Conservation (phyloP, 2,329 filamentous ascomycete species). For the Pyricularia sp. region DNA sequence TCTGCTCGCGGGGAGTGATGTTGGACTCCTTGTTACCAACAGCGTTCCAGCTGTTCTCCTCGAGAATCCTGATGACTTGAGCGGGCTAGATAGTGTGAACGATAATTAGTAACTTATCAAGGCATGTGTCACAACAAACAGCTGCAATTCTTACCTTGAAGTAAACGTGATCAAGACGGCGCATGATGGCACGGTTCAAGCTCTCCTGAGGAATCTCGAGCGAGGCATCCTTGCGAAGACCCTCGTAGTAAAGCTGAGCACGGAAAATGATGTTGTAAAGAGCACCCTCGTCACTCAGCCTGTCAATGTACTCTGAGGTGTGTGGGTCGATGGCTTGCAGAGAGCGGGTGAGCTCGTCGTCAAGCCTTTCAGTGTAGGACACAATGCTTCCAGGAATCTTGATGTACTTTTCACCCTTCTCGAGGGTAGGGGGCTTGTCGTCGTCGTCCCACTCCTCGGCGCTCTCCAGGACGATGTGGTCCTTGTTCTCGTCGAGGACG, state of each 20-base stretch:
- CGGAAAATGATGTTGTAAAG: constrained; percentile 91
- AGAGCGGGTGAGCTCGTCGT: constrained; percentile 95
- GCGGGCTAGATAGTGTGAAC: constrained; percentile 45
- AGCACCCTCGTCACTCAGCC: constrained; percentile 76
- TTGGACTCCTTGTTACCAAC: constrained; percentile 58
- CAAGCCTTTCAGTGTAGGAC: constrained; percentile 85
- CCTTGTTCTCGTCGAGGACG: constrained; percentile 64
- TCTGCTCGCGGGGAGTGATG: constrained; percentile 62
- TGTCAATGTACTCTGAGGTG: constrained; percentile 96
- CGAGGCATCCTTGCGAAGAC: constrained; percentile 54
- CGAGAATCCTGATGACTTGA: constrained; percentile 83
- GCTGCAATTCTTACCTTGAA: constrained; percentile 58
- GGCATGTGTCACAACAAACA: not conserved
- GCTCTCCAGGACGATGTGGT: constrained; percentile 77
- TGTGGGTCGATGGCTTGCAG: constrained; percentile 96
- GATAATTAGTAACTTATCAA: not conserved
- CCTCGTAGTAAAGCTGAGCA: constrained; percentile 77
- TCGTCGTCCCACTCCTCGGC: constrained; percentile 99
- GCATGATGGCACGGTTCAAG: constrained; percentile 85
- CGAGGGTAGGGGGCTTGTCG: constrained; percentile 73
- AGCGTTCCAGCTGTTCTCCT: constrained; percentile 85
- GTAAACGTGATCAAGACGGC: constrained; percentile 92
- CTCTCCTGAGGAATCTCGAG: constrained; percentile 72
- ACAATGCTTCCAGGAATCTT: constrained; percentile 88
- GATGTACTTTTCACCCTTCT: constrained; percentile 65